Percentiles rank a stretch among this genome's conserved stretches.
Evolutionary conservation across 805 yeast genomes (phyloP).

Genomic region (Candida loeiensis): DNA sequence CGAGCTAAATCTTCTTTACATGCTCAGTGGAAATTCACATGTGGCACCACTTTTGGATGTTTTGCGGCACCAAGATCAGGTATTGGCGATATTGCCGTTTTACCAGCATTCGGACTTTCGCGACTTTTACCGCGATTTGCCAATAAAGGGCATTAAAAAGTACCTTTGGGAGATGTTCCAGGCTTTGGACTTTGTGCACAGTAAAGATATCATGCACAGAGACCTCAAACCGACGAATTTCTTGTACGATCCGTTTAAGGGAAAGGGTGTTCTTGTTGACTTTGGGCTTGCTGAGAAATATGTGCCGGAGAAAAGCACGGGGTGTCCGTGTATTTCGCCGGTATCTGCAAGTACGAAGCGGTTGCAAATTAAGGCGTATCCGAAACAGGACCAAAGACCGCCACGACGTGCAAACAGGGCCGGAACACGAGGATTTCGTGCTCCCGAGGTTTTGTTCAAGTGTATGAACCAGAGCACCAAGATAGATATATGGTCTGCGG

Average conservation of each 20-base stretch:
- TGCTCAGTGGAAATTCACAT: constrained; percentile 60
- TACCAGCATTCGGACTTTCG: constrained; percentile 89
- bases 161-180: constrained; percentile 78
- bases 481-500: constrained; percentile 91
- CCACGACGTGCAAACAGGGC: constrained; percentile 95
- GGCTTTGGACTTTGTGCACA: constrained; percentile 63
- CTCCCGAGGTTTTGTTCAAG: constrained; percentile 87
- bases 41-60: constrained; percentile 92
- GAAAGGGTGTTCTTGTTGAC: constrained; percentile 82
- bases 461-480: constrained; percentile 80
- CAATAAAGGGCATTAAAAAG: constrained; percentile 71
- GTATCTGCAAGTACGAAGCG: constrained; percentile 18
- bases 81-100: constrained; percentile 87
- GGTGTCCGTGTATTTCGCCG: constrained; percentile 53
- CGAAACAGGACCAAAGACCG: constrained; percentile 82
- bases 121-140: constrained; percentile 75
- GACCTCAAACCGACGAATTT: constrained; percentile 60
- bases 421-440: constrained; percentile 92
- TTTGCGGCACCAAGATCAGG: constrained; percentile 83
- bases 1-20: constrained; percentile 75
- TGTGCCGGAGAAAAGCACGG: constrained; percentile 18
- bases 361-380: constrained; percentile 51
- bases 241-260: constrained; percentile 59
- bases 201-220: constrained; percentile 39
- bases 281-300: constrained; percentile 83